Conservation (phyloP, 2,329 filamentous ascomycete species). For the Lecanosticta acicola region DNA sequence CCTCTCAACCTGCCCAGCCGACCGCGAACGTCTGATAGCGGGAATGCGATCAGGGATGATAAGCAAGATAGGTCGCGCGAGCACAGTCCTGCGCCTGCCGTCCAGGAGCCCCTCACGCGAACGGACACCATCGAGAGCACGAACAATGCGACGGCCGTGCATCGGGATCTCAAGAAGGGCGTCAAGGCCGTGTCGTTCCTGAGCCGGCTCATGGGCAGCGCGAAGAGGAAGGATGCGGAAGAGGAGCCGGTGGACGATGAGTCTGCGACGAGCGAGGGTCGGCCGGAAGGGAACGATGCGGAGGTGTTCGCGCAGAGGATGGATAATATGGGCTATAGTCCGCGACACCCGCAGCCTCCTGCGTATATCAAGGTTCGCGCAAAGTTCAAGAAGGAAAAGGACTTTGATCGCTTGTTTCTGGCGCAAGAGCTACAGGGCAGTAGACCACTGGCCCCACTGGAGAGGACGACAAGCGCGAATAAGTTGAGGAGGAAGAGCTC, state of each 20-base stretch:
- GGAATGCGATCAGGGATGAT: conserved; percentile 18
- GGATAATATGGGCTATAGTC: conserved; percentile 69
- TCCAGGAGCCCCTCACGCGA: conserved; percentile 13
- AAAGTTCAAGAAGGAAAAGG: conserved; percentile 71
- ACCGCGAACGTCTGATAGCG: conserved; percentile 33
- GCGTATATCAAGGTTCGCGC: conserved; percentile 82
- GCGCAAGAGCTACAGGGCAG: conserved; percentile 68
- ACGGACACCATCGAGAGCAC: conserved; percentile 21
- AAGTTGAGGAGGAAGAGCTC: conserved; percentile 42
- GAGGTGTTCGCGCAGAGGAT: conserved; percentile 71
- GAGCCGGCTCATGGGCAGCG: conserved; percentile 71
- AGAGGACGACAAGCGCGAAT: conserved; percentile 20
- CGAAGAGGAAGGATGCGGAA: conserved; percentile 59
- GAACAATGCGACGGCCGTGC: conserved; percentile 4
- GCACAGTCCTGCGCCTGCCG: conserved; percentile 12
- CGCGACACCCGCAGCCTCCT: conserved; percentile 80
- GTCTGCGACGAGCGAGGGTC: conserved; percentile 60
- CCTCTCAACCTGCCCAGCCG: conserved; percentile 38
- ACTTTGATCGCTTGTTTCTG: conserved; percentile 83
- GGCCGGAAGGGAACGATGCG: conserved; percentile 76
- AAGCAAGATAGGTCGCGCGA: conserved; percentile 12
- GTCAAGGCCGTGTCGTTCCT: conserved; percentile 89
- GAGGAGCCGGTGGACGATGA: conserved; percentile 42
- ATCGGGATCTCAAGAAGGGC: conserved; percentile 55
- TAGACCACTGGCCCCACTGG: conserved; percentile 14